These are phyloP conservation scores for Aspergillus asperescens DNA, from an alignment of 495 filamentous ascomycete genomes.

Conservation along the genomic window DNA sequence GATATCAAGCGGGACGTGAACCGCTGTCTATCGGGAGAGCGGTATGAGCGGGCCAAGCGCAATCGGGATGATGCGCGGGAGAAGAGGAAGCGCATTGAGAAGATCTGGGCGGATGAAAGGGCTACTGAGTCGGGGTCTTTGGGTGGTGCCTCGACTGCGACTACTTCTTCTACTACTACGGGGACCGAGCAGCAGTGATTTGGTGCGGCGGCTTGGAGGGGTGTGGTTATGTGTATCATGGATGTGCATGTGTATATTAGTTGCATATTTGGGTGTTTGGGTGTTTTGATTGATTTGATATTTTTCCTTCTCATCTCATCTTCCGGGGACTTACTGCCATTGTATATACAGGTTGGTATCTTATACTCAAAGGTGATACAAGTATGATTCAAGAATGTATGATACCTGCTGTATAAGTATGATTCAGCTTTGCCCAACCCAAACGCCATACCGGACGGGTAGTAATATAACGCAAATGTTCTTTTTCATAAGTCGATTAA, in stretches of 20 bases:
- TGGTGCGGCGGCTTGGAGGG: neutral
- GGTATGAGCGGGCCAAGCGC: slow-evolving; percentile 64
- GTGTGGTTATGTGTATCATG: neutral
- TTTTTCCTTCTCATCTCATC: neutral
- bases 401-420: slow-evolving; percentile 19
- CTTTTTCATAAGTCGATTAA: slow-evolving; percentile 11
- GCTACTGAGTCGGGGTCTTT: slow-evolving; percentile 3
- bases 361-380: neutral
- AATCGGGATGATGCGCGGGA: slow-evolving; percentile 70
- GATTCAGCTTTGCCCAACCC: slow-evolving; percentile 26
- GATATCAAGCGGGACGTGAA: slow-evolving; percentile 74
- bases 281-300: neutral
- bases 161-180: neutral
- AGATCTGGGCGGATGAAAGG: slow-evolving; percentile 66
- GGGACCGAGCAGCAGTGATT: slow-evolving; percentile 19
- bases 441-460: slow-evolving; percentile 32
- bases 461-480: slow-evolving; percentile 7
- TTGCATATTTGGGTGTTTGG: slow-evolving; percentile 5
- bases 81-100: slow-evolving; percentile 63
- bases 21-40: slow-evolving; percentile 72
- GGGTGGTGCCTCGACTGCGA: neutral
- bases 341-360: neutral
- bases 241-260: slow-evolving; percentile 4
- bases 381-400: slow-evolving; percentile 8
- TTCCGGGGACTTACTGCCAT: neutral